phyloP scores from a whole-genome alignment of 116 monocot genomes.

The Iris pallida region DNA sequence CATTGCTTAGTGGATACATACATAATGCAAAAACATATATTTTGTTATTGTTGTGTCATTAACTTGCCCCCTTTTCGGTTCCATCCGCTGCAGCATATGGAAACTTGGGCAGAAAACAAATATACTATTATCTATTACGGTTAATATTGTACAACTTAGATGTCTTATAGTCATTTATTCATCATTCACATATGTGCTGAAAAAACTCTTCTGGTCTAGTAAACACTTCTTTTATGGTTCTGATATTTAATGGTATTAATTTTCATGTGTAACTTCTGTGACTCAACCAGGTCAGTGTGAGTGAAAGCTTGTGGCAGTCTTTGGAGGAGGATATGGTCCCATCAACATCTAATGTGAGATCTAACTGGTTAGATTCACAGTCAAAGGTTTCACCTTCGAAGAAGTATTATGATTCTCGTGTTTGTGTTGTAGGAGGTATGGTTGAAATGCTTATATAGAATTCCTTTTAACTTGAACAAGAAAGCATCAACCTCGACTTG shows the following conservation, averaged over 20 bases:
- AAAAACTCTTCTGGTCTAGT: too few relatives aligned
- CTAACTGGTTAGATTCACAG: constrained; percentile 83
- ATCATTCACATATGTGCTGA: too few relatives aligned
- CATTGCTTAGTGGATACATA: too few relatives aligned
- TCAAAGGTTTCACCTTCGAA: constrained; percentile 32
- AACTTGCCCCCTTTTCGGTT: too few relatives aligned
- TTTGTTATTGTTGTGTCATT: too few relatives aligned
- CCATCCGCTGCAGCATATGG: too few relatives aligned
- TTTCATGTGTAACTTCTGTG: background rate
- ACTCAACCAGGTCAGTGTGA: constrained; percentile 42
- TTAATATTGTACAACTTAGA: too few relatives aligned
- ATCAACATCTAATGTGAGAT: constrained; percentile 37
- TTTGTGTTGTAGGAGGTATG: constrained; percentile 85
- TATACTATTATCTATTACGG: too few relatives aligned
- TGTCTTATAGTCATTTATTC: too few relatives aligned
- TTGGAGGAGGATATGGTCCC: constrained; percentile 96
- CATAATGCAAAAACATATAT: too few relatives aligned
- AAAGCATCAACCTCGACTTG: background rate
- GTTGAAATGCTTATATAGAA: background rate
- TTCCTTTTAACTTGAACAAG: background rate
- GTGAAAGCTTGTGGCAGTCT: constrained; percentile 74
- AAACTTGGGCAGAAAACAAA: too few relatives aligned
- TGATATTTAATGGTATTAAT: background rate
- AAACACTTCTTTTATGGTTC: background rate
- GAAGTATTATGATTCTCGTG: constrained; percentile 39